Base-by-base conservation (phyloP, 2,329 filamentous ascomycete genomes). In the Verticillium tricorpus region DNA sequence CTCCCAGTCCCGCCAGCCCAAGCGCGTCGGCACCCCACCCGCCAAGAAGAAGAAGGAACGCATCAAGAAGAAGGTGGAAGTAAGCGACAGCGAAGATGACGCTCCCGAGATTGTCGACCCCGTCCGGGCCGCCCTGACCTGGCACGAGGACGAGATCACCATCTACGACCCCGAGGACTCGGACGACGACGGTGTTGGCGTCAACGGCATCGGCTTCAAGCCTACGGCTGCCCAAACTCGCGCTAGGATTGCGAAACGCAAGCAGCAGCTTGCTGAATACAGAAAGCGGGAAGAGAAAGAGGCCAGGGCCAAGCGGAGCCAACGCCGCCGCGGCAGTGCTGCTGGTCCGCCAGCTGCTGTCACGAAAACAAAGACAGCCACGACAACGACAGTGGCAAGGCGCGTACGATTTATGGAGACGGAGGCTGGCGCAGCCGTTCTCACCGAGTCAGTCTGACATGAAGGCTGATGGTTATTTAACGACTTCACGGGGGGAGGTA, bases 131-230 rank as follows among this genome's bases (percentile, higher is more conserved):
- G 80, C 85, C 2, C 76, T 89, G 59, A 89, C 87, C 1, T 89
- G 87, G 87, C 85, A 86, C 67, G 85, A 88, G 65, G 83, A 89
- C 66, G 87, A 89, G 69, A 89, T 89, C 63, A 89, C 87, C 1
- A 79, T 88, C 32, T 87, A 89, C 71, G 83, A 88, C 66, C 84
- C 85, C 0, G 78, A 85, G 50, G 87, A 89, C 69, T 80, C 83
- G 64, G 86, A 89, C 65, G 87, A 89, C 68, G 87, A 89, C 68
- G 87, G 87, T 58, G 84, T 82, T 3, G 87, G 87, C 25, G 85
- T 89, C 68, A 89, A 89, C 70, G 87, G 87, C 5, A 85, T 89
- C 63, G 87, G 87, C 0, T 89, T 89, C 74, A 85, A 81, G 67
- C 86, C 87, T 2, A 88, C 85, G 0, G 79, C 86, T 6, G 85